These are phyloP conservation scores for Hemisphaericaspora subhashii DNA, from an alignment of 1,139 yeast genomes.

Conservation along the genomic window DNA sequence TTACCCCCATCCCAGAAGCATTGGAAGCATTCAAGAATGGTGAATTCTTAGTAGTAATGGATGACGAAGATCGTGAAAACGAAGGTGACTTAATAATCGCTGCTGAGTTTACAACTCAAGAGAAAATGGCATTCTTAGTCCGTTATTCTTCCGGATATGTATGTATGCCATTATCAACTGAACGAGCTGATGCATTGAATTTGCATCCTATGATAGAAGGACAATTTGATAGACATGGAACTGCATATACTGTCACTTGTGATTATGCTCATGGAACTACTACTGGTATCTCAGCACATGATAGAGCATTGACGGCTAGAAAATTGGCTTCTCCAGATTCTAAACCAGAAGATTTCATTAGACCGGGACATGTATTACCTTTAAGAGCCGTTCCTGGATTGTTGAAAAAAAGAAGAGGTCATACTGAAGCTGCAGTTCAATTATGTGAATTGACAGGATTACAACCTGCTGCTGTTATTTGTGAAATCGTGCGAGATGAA, in stretches of 20 bases:
- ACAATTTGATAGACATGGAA: slow-evolving; percentile 84
- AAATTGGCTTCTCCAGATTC: slow-evolving; percentile 63
- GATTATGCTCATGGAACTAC: slow-evolving; percentile 86
- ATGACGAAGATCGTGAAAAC: slow-evolving; percentile 92
- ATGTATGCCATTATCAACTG: slow-evolving; percentile 82
- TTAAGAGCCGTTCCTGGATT: slow-evolving; percentile 89
- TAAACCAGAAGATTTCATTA: slow-evolving; percentile 65
- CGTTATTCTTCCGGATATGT: slow-evolving; percentile 89
- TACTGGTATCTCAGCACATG: slow-evolving; percentile 97
- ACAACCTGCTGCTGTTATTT: slow-evolving; percentile 86
- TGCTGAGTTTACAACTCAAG: slow-evolving; percentile 75
- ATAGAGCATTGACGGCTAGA: slow-evolving; percentile 81
- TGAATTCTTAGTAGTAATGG: slow-evolving; percentile 90
- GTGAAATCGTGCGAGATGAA: slow-evolving; percentile 89
- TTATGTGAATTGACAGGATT: slow-evolving; percentile 75
- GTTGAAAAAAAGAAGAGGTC: slow-evolving; percentile 83
- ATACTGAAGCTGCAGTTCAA: slow-evolving; percentile 96
- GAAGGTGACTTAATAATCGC: slow-evolving; percentile 97
- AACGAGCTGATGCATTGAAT: slow-evolving; percentile 75
- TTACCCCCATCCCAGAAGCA: slow-evolving; percentile 49
- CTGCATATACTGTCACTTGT: slow-evolving; percentile 93
- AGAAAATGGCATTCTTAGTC: slow-evolving; percentile 92
- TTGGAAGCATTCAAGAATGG: slow-evolving; percentile 81
- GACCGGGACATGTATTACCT: slow-evolving; percentile 95
- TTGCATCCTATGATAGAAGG: slow-evolving; percentile 75